Evolutionary conservation across 805 yeast species (phyloP), one percentile per base, ranked within the genome.

Genomic region (Ogataea pini): DNA sequence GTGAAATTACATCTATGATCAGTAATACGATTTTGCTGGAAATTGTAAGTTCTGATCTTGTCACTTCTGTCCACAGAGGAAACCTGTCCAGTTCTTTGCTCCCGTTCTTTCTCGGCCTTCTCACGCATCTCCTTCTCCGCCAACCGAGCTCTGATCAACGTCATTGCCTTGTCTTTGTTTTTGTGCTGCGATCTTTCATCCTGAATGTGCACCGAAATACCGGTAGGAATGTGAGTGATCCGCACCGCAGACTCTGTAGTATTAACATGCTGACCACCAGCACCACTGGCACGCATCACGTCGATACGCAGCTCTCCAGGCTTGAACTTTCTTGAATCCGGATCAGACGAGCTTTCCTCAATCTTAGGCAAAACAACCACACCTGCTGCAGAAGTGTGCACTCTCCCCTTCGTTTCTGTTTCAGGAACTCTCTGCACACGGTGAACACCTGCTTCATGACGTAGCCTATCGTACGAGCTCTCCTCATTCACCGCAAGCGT

Each of bases 231-330:
- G 69, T 94, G 99, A 1, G 92, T 89, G 22, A 94, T 71, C 58
- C 99, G 76, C 12, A 94, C 98, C 0, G 99, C 99, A 1, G 97
- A 89, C 63, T 92, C 98, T 0, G 98, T 94, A 12, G 96, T 92
- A 63, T 92, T 92, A 31, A 92, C 99, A 63, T 92, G 98, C 71
- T 92, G 99, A 0, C 99, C 99, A 48, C 99, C 99, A 54, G 94
- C 86, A 3, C 99, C 99, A 47, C 96, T 83, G 0, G 98, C 89
- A 57, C 99, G 76, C 96, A 92, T 94, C n/a, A 94, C 90, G 64
- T 94, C 99, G 3, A 94, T 82, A 48, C 97, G 77, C 18, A 94
- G 82, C 59, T 94, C 99, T 2, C 87, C 96, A 0, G 91, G 88
- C 16, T 81, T 82, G 66, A 94, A 89, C 48, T 79, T 79, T 36